phyloP scores from a whole-genome alignment of 306 rosid species.

The Senna siamea region DNA sequence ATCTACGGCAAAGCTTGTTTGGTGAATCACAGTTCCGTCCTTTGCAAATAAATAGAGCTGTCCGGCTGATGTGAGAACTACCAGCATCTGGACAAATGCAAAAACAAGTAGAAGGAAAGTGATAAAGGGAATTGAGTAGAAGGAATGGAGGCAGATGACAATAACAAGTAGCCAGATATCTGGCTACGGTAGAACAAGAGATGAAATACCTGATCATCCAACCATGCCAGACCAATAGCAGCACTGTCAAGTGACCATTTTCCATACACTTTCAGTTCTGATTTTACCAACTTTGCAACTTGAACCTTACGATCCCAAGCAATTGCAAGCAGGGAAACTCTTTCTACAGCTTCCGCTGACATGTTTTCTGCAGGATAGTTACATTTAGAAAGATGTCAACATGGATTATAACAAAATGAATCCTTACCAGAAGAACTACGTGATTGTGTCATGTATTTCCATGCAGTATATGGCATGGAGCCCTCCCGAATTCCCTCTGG shows the following conservation, averaged over 20 bases:
- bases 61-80: constrained; percentile 75
- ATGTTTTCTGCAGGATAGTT: constrained; percentile 57
- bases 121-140: constrained; percentile 31
- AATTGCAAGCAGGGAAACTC: constrained; percentile 90
- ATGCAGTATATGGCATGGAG: constrained; percentile 95
- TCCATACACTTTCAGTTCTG: constrained; percentile 80
- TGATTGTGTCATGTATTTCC: constrained; percentile 76
- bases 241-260: constrained; percentile 91
- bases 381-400: constrained; percentile 43
- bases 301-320: constrained; percentile 96
- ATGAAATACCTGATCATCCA: constrained; percentile 84
- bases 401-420: constrained; percentile 40
- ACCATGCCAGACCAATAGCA: constrained; percentile 91
- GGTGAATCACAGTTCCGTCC: constrained; percentile 94
- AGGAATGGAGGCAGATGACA: constrained; percentile 24
- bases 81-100: constrained; percentile 79
- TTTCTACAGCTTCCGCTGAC: constrained; percentile 64
- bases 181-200: constrained; percentile 20
- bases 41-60: constrained; percentile 79
- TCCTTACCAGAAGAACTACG: constrained; percentile 57
- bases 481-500: constrained; percentile 95
- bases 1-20: constrained; percentile 76
- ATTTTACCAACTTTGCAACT: constrained; percentile 88
- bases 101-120: constrained; percentile 39
- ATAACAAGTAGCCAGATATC: constrained; percentile 20